A percentile compares a stretch with the other conserved stretches of the same genome.
These are phyloP conservation scores for Pueraria montana DNA, from an alignment of 306 rosid genomes.

Conservation along the genomic window DNA sequence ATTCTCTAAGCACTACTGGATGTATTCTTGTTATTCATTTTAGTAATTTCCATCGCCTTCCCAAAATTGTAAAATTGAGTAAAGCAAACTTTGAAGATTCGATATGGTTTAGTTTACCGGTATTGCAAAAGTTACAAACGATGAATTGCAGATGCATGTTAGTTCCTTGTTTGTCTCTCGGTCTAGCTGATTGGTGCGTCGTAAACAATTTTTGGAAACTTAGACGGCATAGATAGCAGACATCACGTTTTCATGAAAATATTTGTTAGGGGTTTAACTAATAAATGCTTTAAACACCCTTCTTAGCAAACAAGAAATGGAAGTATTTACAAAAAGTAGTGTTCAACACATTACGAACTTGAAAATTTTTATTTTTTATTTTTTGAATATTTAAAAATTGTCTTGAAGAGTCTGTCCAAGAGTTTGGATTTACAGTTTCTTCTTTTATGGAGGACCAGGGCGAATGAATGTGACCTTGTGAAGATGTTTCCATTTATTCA, in stretches of 20 bases:
- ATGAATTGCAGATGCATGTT: slow-evolving; percentile 11
- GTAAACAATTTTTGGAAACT: not conserved
- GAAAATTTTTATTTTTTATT: not conserved
- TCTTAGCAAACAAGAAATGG: not conserved
- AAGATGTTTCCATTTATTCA: slow-evolving; percentile 1
- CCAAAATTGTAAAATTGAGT: not conserved
- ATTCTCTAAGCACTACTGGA: slow-evolving; percentile 1
- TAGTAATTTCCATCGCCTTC: slow-evolving; percentile 2
- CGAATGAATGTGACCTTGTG: not conserved
- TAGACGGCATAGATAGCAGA: not conserved
- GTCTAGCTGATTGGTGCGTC: not conserved
- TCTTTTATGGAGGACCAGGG: not conserved
- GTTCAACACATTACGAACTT: not conserved
- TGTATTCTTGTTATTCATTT: not conserved
- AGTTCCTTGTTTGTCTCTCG: not conserved
- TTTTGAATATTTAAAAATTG: not conserved
- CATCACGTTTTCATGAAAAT: not conserved
- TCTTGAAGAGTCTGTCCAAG: not conserved
- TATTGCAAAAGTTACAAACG: not conserved
- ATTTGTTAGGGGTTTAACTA: not conserved
- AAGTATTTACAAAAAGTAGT: not conserved
- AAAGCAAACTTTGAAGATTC: not conserved
- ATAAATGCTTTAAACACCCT: not conserved
- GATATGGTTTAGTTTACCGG: not conserved
- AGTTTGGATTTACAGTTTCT: not conserved